Base-by-base conservation (phyloP, 768 basidiomycete genomes). In the Tylopilus balloui region DNA sequence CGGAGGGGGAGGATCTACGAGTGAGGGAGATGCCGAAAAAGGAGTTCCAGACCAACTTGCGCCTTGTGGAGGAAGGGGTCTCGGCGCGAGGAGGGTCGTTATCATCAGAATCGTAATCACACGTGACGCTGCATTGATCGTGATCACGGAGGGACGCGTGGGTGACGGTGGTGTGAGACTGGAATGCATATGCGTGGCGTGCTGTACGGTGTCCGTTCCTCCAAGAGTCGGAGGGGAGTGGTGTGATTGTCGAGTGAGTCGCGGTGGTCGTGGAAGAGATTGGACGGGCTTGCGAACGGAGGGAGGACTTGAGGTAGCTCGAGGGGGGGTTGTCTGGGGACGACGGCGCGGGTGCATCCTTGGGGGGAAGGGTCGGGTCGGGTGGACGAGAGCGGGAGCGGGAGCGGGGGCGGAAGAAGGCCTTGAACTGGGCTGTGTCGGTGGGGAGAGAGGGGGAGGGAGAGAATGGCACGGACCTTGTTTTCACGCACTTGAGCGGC, bases 361-460 rank as follows among this genome's bases (percentile, higher is more conserved):
- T 34, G 8, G n/a, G n/a, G 7, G 32, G n/a, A n/a, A 34, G 32
- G 36, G 48, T 51, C 50, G 20, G 51, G 32, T 9, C 47, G 17
- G 12, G 71, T 32, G 83, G 41, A 8, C 63, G 61, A 15, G 72
- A 65, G 12, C 75, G 73, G 14, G 84, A 80, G 34, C 81, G 83
- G n/a, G 84, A 84, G 2, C 59, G 59, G 0, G 60, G 24, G 61
- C 79, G 77, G 32, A 67, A 69, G 67, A 87, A 84, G 23, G 72
- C 76, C 57, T 78, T 81, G 59, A 88, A 67, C 85, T 87, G 41
- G n/a, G n/a, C n/a, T n/a, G n/a, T n/a, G n/a, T n/a, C n/a, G n/a
- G n/a, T n/a, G n/a, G n/a, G n/a, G n/a, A n/a, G n/a, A n/a, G n/a
- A n/a, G n/a, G n/a, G n/a, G n/a, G 24, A 15, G 43, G 11, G 15